phyloP scores from a whole-genome alignment of 2,329 filamentous ascomycete species.

The Xenoacremonium recifei region DNA sequence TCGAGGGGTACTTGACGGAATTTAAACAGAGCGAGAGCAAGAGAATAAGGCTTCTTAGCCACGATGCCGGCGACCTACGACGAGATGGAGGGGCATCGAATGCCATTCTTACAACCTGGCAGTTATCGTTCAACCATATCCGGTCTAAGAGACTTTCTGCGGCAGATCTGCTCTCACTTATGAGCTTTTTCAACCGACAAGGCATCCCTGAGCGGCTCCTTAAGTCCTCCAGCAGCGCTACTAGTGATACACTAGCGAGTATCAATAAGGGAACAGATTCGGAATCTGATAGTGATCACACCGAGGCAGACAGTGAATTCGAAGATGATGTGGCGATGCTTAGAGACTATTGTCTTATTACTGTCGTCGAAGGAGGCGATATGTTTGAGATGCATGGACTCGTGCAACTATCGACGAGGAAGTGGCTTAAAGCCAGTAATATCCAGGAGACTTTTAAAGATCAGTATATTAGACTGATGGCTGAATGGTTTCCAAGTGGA shows the following conservation, averaged over 20 bases:
- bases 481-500: conserved; percentile 1
- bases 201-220: conserved; percentile 2
- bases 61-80: background rate
- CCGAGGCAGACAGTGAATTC: conserved; percentile 31
- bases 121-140: conserved; percentile 41
- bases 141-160: background rate
- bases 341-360: conserved; percentile 25
- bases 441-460: background rate
- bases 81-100: conserved; percentile 15
- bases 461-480: conserved; percentile 12
- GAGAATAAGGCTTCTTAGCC: background rate
- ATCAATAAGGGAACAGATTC: background rate
- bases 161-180: conserved; percentile 4
- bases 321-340: conserved; percentile 30
- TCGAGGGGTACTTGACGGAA: conserved; percentile 1
- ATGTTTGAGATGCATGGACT: conserved; percentile 39
- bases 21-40: conserved; percentile 1
- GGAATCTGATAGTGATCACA: conserved; percentile 3
- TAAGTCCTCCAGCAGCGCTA: background rate
- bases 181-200: conserved; percentile 8
- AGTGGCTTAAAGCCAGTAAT: conserved; percentile 23
- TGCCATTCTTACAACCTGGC: conserved; percentile 37
- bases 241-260: background rate
- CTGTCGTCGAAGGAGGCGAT: conserved; percentile 17
- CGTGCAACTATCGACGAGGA: conserved; percentile 31